Conservation (phyloP, 163 green algal species). For the Chlorella variabilis region DNA sequence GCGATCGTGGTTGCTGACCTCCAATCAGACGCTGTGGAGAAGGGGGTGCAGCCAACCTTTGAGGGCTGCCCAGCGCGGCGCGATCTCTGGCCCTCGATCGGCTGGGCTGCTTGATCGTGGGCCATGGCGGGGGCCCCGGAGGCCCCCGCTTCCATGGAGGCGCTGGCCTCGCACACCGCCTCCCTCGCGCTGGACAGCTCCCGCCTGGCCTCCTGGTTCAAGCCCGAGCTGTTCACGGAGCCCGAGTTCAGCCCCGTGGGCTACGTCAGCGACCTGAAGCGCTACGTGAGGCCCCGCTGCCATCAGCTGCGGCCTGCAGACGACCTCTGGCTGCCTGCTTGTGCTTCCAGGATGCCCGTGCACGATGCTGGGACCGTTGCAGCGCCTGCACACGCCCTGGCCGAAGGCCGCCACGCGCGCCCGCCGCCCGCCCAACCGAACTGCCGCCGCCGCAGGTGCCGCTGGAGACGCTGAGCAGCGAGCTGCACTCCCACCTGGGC, state of each 20-base stretch:
- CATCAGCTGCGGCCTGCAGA: background rate
- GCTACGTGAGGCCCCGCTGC: slow-evolving; percentile 68
- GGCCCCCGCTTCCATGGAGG: background rate
- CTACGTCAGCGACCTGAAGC: slow-evolving; percentile 86
- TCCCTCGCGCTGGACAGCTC: slow-evolving; percentile 30
- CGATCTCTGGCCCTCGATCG: too few relatives aligned
- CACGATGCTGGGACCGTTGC: too few relatives aligned
- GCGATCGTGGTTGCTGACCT: too few relatives aligned
- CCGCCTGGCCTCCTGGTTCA: slow-evolving; percentile 82
- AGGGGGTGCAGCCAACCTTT: too few relatives aligned
- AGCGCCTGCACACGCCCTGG: background rate
- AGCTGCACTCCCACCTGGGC: slow-evolving; percentile 81
- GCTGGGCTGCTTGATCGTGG: too few relatives aligned
- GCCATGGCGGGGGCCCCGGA: background rate
- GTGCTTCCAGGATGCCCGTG: too few relatives aligned
- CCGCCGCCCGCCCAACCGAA: too few relatives aligned
- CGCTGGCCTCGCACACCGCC: background rate
- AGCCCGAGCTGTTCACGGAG: slow-evolving; percentile 77
- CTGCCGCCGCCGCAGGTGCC: slow-evolving; percentile 73
- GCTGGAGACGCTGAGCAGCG: slow-evolving; percentile 78
- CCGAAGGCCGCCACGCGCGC: too few relatives aligned
- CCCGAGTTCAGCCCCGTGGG: slow-evolving; percentile 75
- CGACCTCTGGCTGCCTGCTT: too few relatives aligned
- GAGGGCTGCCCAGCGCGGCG: too few relatives aligned
- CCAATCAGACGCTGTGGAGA: too few relatives aligned